Evolutionary conservation across 768 basidiomycete species (phyloP).

Genomic region (Suillus placidus): DNA sequence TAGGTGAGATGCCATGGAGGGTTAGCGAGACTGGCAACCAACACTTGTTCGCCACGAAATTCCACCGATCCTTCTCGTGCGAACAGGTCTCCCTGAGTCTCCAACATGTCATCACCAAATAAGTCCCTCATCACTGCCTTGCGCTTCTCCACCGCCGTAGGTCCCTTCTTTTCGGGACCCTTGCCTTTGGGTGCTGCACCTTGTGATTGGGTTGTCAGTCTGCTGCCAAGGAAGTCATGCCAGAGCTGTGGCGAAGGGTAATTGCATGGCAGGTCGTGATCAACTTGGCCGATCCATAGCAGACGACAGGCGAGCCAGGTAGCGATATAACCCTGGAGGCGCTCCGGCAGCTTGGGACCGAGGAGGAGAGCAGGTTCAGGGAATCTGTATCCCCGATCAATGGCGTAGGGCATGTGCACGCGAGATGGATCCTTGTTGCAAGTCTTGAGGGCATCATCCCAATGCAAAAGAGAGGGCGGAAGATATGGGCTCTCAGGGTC

Average conservation of each 20-base stretch:
- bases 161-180: not conserved
- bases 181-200: not conserved
- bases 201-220: not conserved
- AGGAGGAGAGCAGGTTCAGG: constrained; percentile 5
- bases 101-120: not conserved
- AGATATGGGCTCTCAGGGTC: not conserved
- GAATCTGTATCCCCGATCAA: constrained; percentile 14
- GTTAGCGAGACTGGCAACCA: not conserved
- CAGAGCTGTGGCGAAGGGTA: constrained; percentile 3
- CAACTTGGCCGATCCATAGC: not conserved
- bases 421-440: not conserved
- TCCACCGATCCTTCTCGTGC: not conserved
- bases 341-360: not conserved
- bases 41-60: not conserved
- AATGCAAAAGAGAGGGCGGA: not conserved
- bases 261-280: not conserved
- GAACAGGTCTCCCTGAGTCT: not conserved
- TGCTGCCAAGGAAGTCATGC: not conserved
- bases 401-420: not conserved
- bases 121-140: not conserved
- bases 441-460: constrained; percentile 6
- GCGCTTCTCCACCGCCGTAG: not conserved
- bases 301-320: not conserved
- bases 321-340: not conserved
- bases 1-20: not conserved